Evolutionary conservation across 73 alveolate species (phyloP), one percentile per base, ranked within the genome.

Genomic region (Paramecium octaurelia): DNA sequence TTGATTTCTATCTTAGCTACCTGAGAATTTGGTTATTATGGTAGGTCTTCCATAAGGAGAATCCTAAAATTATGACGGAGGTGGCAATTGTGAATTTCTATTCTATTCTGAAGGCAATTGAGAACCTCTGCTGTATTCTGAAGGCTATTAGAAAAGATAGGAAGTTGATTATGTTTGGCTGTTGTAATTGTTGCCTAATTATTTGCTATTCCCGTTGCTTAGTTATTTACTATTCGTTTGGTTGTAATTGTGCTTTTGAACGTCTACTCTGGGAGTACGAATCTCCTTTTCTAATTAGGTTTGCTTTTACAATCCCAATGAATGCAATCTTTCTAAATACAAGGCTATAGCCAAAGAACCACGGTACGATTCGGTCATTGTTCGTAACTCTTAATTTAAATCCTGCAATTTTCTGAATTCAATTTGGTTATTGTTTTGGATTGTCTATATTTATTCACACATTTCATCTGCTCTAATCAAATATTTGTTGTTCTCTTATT

Each of bases 291-390:
- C 84, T 31, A 64, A 31, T 64, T 64, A 24, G 1, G 84, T 64
- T 64, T 64, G 9, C 50, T 64, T 64, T 64, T 64, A 64, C 7
- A 64, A 34, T 27, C 84, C 84, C 9, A 64, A 34, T 11, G 91
- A 80, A 80, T 80, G 91, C 12, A 80, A 35, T 48, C 91, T 80
- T 46, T 80, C 91, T 11, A 80, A 35, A 80, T 80, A 80, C 9
- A 80, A 46, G n/a, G 91, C 91, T 43, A 80, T 80, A 23, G 64
- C 70, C 14, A 80, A 46, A 14, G 91, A 80, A 24, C 91, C 91
- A 40, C 91, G 71, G 46, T 80, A 80, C 2, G 70, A 40, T 80
- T 80, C 91, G 7, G 91, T 80, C 35, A 80, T 34, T 8, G 91
- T 80, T 46, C 57, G 46, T 46, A 80, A 80, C 35, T 80, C 91